A percentile compares a stretch with the other conserved stretches of the same genome.
These are phyloP conservation scores for Dionaea muscipula DNA, from an alignment of 179 eudicot genomes.

Conservation along the genomic window DNA sequence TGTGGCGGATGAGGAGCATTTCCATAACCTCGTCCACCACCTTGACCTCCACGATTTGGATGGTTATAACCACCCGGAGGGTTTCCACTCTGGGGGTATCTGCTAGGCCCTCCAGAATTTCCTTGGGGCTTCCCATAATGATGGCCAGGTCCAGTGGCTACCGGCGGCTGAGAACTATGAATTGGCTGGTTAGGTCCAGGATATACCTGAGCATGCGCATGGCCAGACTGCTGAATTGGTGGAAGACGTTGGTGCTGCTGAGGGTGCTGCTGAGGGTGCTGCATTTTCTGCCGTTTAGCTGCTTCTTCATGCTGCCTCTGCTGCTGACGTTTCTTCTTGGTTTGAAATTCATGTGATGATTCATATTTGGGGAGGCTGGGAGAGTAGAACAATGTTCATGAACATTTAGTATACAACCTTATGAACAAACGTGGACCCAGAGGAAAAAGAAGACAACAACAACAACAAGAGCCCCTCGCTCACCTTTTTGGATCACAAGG, in stretches of 20 bases:
- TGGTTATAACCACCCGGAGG: constrained; percentile 49
- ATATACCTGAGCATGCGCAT: constrained; percentile 44
- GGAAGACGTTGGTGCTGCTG: constrained; percentile 61
- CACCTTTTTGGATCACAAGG: constrained; percentile 96
- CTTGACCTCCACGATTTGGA: constrained; percentile 40
- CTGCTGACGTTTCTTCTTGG: constrained; percentile 83
- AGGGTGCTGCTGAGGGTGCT: constrained; percentile 64
- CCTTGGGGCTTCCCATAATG: constrained; percentile 71
- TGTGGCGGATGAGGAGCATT: constrained; percentile 57
- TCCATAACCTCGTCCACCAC: constrained; percentile 35
- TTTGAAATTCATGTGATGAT: constrained; percentile 78
- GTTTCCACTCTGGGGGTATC: constrained; percentile 55
- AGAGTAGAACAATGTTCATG: not conserved
- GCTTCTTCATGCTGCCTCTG: constrained; percentile 75
- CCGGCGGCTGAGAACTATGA: constrained; percentile 38
- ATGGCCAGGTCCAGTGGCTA: constrained; percentile 46
- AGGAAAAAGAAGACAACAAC: not conserved
- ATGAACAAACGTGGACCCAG: not conserved
- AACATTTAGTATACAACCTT: not conserved
- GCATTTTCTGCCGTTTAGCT: constrained; percentile 66
- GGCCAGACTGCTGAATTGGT: constrained; percentile 63
- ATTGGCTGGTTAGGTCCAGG: constrained; percentile 51
- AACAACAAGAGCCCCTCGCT: not conserved
- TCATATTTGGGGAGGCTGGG: constrained; percentile 76
- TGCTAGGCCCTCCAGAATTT: constrained; percentile 48